These are phyloP conservation scores for Gigaspora rosea DNA, from an alignment of 192 early-diverging fungal genomes.

Conservation along the genomic window DNA sequence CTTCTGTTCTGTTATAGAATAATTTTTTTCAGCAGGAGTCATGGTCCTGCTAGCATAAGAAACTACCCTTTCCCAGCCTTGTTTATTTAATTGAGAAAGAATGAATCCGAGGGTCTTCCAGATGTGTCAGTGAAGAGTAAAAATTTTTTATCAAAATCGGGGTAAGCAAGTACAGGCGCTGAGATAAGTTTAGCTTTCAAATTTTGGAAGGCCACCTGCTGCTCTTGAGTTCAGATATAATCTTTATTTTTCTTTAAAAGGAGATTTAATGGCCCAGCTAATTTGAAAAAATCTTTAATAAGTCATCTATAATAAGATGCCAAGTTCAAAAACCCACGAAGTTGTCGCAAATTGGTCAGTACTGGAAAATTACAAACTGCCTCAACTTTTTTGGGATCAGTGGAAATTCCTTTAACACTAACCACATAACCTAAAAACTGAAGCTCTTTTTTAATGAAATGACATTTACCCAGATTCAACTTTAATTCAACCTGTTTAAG, in stretches of 20 bases:
- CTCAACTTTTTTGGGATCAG: conserved; percentile 15
- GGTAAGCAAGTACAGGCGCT: not conserved
- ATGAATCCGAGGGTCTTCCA: not conserved
- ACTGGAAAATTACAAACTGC: conserved; percentile 10
- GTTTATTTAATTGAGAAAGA: not conserved
- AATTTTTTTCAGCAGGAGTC: not conserved
- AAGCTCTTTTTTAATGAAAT: conserved; percentile 6
- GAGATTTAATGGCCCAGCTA: not conserved
- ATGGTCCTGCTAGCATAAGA: conserved; percentile 1
- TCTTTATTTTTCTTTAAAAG: not conserved
- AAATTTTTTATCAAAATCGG: not conserved
- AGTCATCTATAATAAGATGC: not conserved
- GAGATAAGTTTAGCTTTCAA: not conserved
- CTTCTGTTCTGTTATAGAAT: conserved; percentile 5
- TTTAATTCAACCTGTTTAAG: conserved; percentile 1
- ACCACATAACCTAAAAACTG: conserved; percentile 25
- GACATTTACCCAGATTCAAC: not conserved
- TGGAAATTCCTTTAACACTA: not conserved
- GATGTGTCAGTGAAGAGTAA: not conserved
- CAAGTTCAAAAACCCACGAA: not conserved
- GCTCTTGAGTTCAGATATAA: not conserved
- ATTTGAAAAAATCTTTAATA: not conserved
- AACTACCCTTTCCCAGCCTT: not conserved
- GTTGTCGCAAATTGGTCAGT: conserved; percentile 19
- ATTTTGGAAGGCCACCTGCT: not conserved